Evolutionary conservation across 2,329 filamentous ascomycete genomes (phyloP), one percentile per base, ranked within the genome.

Genomic region (Penicillium sclerotiorum): DNA sequence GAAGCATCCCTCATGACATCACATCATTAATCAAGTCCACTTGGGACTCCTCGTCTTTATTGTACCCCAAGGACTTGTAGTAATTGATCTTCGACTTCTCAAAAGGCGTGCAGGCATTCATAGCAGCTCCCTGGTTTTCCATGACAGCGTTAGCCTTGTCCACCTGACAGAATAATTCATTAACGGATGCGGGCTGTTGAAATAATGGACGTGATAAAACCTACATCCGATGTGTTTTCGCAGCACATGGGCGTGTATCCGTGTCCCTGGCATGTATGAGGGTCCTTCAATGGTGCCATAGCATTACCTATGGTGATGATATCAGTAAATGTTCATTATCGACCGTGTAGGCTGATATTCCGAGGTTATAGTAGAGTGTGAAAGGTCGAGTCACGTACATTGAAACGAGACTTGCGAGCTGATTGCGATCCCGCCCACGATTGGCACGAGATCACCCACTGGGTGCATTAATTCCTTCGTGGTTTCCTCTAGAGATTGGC

Each of bases 241-340:
- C 65, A 68, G 38, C 64, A 68, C 65, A 68, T 65, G 2, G 65
- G 56, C 5, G 41, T 36, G 25, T 56, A 56, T 20, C 52, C 54
- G 8, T 53, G 13, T 9, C 22, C 43, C 2, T 40, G 8, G 45
- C 65, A 68, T 5, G 52, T n/a, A 9, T 47, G 25, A 13, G 62
- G 61, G 0, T 48, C 40, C 2, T 56, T 30, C 33, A 22, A 9
- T 8, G 50, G 49, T 0, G 9, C 9, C 62, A 68, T 68, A 1
- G 4, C 8, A 1, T 48, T 49, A 44, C 65, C 65, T 67, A 21
- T 22, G 39, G 18, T 27, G 5, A 15, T 6, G 2, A 7, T 37
- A 43, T n/a, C 30, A 42, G 42, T 7, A 40, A 3, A 23, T 42
- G 13, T 13, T 11, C 12, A 12, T 30, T 42, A 41, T n/a, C n/a